Evolutionary conservation across 2,329 filamentous ascomycete genomes (phyloP), one percentile per base, ranked within the genome.

Genomic region (Fusarium graminum): DNA sequence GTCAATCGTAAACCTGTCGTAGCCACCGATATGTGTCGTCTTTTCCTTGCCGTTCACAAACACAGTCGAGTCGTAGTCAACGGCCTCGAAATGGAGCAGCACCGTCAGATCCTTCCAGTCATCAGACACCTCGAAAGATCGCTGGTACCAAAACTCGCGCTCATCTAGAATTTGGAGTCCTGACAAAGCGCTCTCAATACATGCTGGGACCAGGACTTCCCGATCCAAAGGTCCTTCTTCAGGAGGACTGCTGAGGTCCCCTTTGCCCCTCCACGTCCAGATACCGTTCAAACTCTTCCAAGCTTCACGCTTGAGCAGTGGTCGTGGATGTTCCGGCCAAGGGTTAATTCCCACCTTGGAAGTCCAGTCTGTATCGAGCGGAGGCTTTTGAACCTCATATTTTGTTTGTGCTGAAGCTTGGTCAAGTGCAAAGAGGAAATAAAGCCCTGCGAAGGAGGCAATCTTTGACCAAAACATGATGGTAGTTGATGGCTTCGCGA

Each of bases 201-300:
- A 82, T 0, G 78, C 79, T 0, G 81, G 79, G 13, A 83, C 76
- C 39, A 81, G 72, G 3, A 83, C 78, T 45, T 84, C 80, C 7
- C 76, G 64, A 4, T 57, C 55, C 1, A 67, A 19, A 26, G 46
- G 40, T 2, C 64, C 64, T 4, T 30, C 32, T 3, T 65, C 14
- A 0, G 64, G 64, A 2, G 43, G 59, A 10, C n/a, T 43, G 6
- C 45, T 30, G 11, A 65, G 43, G 4, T 69, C 63, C 2, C 55
- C 61, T 0, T 73, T 65, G 7, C 76, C 76, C 39, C 79, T 78
- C 72, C 81, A 88, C 4, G 82, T 83, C 86, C 86, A 88, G 6
- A 88, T 80, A 0, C 86, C 86, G 57, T 88, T 88, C 7, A 88
- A 77, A 42, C 79, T 86, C 72, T 83, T 76, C 86, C 86, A 88